Evolutionary conservation across 2,329 filamentous ascomycete genomes (phyloP), one percentile per base, ranked within the genome.

Genomic region (Fusarium foetens): DNA sequence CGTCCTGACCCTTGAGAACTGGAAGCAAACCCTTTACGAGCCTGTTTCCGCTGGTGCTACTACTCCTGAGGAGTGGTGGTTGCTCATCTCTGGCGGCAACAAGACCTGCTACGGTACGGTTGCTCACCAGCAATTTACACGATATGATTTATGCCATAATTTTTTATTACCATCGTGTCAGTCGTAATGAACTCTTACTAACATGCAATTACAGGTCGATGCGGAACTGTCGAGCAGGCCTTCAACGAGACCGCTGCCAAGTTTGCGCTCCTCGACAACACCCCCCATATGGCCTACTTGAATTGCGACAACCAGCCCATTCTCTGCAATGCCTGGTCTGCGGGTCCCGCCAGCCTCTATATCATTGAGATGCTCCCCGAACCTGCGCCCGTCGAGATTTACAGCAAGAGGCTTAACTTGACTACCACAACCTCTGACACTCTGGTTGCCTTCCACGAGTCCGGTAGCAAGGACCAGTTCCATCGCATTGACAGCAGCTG

Each of bases 291-390:
- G 75, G 93, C 85, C 61, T 82, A 89, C 70, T 80, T 95, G 76
- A 90, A 94, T 85, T 95, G 93, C 83, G 93, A 95, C 68, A 82
- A 89, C 75, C 87, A 95, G 81, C 89, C 89, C 59, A 86, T 94
- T 58, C 89, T 95, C 36, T 95, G 93, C 87, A 92, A 93, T 82
- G 83, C 86, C 68, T 94, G 92, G 92, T 89, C 89, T 43, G 86
- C 89, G 68, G 87, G 86, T 69, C 86, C 91, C 43, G 91, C 91
- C 57, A 84, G 84, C 70, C 80, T 95, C 71, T 92, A 91, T 86
- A 85, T 92, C 78, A 87, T 94, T 76, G 87, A 90, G 73, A 82
- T 93, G 80, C 87, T 92, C 68, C 90, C 92, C 68, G 83, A 87
- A 66, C 90, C 90, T 38, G 87, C 90, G 35, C 84, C 88, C 36